A percentile compares a stretch with the other conserved stretches of the same genome.
phyloP scores from a whole-genome alignment of 305 asterid genomes.

The Caryopteris hybrid region DNA sequence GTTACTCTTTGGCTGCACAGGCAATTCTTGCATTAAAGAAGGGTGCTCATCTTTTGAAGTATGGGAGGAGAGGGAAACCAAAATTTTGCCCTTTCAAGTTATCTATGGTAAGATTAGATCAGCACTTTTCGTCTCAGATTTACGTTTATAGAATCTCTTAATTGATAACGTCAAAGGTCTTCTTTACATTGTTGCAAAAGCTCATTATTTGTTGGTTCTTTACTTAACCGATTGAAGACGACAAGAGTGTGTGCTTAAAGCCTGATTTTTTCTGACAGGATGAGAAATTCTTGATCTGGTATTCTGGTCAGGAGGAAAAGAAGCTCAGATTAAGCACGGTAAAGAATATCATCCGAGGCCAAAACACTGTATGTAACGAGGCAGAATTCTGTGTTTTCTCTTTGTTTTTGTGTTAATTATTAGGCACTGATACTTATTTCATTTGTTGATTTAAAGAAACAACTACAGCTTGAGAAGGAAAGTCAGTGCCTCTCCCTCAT shows the following conservation, averaged over 20 bases:
- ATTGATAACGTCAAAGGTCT: too few relatives aligned
- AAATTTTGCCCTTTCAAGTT: slow-evolving; percentile 21
- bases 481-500: slow-evolving; percentile 20
- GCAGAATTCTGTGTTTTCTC: not conserved
- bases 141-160: too few relatives aligned
- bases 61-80: slow-evolving; percentile 8
- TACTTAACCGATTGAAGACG: not conserved
- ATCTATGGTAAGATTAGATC: slow-evolving; percentile 18
- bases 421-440: not conserved
- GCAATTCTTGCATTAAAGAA: slow-evolving; percentile 23
- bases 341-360: slow-evolving; percentile 14
- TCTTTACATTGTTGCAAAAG: not conserved
- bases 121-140: too few relatives aligned
- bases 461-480: slow-evolving; percentile 14
- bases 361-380: slow-evolving; percentile 1
- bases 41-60: slow-evolving; percentile 21
- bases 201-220: not conserved
- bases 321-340: slow-evolving; percentile 20
- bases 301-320: slow-evolving; percentile 16
- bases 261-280: slow-evolving; percentile 1
- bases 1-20: not conserved
- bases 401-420: not conserved
- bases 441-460: not conserved
- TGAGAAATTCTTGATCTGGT: slow-evolving; percentile 21
- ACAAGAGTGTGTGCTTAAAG: not conserved